Conservation (phyloP, 768 basidiomycete species). For the Suillus bovinus region DNA sequence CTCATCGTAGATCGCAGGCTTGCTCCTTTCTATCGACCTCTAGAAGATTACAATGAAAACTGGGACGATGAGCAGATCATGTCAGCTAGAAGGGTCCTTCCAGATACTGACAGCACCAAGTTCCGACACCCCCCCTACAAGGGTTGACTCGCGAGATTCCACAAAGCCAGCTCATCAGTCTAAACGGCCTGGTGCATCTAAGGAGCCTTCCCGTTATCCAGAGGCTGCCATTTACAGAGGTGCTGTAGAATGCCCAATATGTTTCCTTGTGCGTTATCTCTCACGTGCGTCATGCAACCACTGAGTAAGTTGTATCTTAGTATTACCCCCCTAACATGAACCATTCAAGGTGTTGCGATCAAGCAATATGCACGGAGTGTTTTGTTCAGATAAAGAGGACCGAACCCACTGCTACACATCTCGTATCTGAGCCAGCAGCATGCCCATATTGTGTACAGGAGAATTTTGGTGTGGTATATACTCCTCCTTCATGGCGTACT, state of each 20-base stretch:
- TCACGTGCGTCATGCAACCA: slow-evolving; percentile 16
- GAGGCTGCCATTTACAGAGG: slow-evolving; percentile 83
- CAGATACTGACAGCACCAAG: slow-evolving; percentile 51
- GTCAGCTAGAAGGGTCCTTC: slow-evolving; percentile 70
- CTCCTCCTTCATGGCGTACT: slow-evolving; percentile 75
- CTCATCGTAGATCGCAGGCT: slow-evolving; percentile 86
- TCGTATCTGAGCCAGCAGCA: slow-evolving; percentile 94
- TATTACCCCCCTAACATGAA: slow-evolving; percentile 98
- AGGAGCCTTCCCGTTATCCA: slow-evolving; percentile 62
- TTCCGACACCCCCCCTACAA: slow-evolving; percentile 32
- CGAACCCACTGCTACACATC: slow-evolving; percentile 92
- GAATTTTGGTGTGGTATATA: slow-evolving; percentile 93
- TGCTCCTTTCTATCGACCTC: slow-evolving; percentile 94
- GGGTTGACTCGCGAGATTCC: slow-evolving; percentile 32
- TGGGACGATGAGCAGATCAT: slow-evolving; percentile 92
- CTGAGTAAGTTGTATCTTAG: slow-evolving; percentile 46
- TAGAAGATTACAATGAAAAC: slow-evolving; percentile 88
- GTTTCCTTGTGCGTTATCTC: slow-evolving; percentile 78
- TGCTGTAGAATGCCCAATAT: slow-evolving; percentile 95
- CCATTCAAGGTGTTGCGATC: slow-evolving; percentile 96
- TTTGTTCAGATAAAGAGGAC: slow-evolving; percentile 98
- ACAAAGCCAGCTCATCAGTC: slow-evolving; percentile 32
- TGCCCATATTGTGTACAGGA: slow-evolving; percentile 98
- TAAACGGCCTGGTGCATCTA: slow-evolving; percentile 58
- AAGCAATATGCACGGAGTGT: slow-evolving; percentile 98